Evolutionary conservation across 176 grass and related monocot genomes (phyloP).

Genomic region (Dendrocalamus sinicus): DNA sequence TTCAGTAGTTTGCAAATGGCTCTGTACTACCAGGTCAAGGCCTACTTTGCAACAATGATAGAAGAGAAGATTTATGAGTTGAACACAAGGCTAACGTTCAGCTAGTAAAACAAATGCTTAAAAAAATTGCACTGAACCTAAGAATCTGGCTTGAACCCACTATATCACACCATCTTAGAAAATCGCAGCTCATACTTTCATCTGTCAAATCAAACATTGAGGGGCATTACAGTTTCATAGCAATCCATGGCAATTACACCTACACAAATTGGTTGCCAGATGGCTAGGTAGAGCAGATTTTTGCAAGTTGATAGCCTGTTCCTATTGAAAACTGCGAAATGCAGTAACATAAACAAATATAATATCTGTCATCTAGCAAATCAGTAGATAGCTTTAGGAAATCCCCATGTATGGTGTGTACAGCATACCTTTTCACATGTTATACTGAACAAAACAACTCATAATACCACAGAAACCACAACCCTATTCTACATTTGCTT

Average conservation of each 20-base stretch:
- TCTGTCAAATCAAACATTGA: not conserved
- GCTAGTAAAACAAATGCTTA: not conserved
- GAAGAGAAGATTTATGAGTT: not conserved
- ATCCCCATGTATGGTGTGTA: not conserved
- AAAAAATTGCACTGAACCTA: not conserved
- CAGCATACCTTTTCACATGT: not conserved
- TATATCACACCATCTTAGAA: not conserved
- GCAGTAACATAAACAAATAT: not conserved
- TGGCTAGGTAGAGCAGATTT: not conserved
- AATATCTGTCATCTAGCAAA: not conserved
- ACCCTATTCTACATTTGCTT: not conserved
- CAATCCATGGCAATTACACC: not conserved
- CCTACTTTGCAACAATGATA: not conserved
- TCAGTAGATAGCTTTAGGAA: not conserved
- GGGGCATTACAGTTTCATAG: not conserved
- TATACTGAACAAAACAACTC: not conserved
- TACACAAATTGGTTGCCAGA: not conserved
- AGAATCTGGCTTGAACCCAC: not conserved
- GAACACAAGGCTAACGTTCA: not conserved
- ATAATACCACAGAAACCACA: not conserved
- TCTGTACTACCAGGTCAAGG: not conserved
- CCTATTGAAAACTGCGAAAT: not conserved
- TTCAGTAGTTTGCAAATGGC: not conserved
- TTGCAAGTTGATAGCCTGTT: not conserved
- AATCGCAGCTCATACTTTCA: not conserved